Base-by-base conservation (phyloP, 257 asterid genomes). In the Rehmannia glutinosa region DNA sequence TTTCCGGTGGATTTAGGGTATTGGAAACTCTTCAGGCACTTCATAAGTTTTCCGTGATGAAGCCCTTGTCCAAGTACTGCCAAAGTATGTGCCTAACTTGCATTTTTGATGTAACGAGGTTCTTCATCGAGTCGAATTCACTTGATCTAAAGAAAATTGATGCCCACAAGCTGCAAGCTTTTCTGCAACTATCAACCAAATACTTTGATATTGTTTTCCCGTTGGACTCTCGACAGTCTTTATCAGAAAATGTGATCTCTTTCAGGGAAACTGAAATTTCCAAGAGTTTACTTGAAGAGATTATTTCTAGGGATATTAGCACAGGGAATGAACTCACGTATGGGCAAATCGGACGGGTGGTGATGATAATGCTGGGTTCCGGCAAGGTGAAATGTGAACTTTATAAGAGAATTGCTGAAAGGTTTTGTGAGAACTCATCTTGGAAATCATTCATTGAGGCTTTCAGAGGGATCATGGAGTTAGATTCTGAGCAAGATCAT, bases 401-500 rank as follows among this genome's bases (percentile, higher is more conserved):
- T 17, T 71, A 10, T 49, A 21, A 59, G 58, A 66, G 43, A 75
- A 47, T 86, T 51, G 13, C 30, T 6, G 65, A 30, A 54, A 69
- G 59, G 27, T 15, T 46, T 23, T 16, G 63, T 8, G 21, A 15
- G 0, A 25, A 49, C 49, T 43, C 35, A 0, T 6, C 62, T 2
- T 88, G 96, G 96, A 77, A 72, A 60, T 57, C 73, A 9, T 68
- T 88, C 70, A 5, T 83, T n/a, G 62, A 78, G 54, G 68, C 41
- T 43, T 76, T 80, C 0, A 28, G 42, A 5, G 23, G n/a, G 49
- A 41, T 10, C 38, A 13, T 15, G 13, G 45, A 16, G 20, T 42
- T 67, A 6, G 64, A 23, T 30, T 56, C 69, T n/a, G n/a, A n/a
- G n/a, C n/a, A n/a, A n/a, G n/a, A n/a, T n/a, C n/a, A n/a, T n/a